Evolutionary conservation across 352 stramenopile species (phyloP), one percentile per base, ranked within the genome.

Genomic region (Phytophthora foliorum): DNA sequence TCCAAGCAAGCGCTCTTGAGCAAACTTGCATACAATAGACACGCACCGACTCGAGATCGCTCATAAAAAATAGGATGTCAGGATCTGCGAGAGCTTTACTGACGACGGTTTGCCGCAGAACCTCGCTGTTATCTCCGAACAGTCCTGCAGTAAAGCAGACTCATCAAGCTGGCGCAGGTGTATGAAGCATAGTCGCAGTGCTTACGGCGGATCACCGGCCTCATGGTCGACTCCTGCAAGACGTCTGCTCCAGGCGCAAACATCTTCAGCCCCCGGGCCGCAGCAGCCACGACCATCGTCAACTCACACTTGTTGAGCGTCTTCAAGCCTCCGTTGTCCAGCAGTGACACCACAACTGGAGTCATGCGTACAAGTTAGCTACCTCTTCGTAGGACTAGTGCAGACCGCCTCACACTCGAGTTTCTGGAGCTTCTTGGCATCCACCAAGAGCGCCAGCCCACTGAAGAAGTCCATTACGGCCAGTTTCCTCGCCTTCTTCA

Each of bases 21-120:
- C 21, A 49, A n/a, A 29, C 17, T 36, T 46, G 21, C 21, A 57
- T n/a, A 38, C 29, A 31, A 36, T 0, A 13, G 46, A 22, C 9
- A 45, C 74, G 39, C 44, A 92, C 84, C 45, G 80, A 75, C 38
- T 90, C 82, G 2, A 92, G 60, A 22, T 91, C 84, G 54, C 86
- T 92, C 84, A 91, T 88, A 57, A 92, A 90, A 49, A 92, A 92
- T 22, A 92, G 57, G 32, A 92, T 81, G 50, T 92, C 82, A 10
- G 84, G 45, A 48, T 92, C 84, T n/a, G 74, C 78, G n/a, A 90
- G 69, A 14, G 81, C 82, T 59, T 84, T 88, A 29, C 84, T 74
- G 6, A 89, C 64, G 24, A 90, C 56, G 6, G 44, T 68, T 41
- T 81, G 63, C 16, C 79, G 76, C 34, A 77, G 49, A 0, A 88